Base-by-base conservation (phyloP, 768 basidiomycete species). In the Hydnomerulius pinastri region DNA sequence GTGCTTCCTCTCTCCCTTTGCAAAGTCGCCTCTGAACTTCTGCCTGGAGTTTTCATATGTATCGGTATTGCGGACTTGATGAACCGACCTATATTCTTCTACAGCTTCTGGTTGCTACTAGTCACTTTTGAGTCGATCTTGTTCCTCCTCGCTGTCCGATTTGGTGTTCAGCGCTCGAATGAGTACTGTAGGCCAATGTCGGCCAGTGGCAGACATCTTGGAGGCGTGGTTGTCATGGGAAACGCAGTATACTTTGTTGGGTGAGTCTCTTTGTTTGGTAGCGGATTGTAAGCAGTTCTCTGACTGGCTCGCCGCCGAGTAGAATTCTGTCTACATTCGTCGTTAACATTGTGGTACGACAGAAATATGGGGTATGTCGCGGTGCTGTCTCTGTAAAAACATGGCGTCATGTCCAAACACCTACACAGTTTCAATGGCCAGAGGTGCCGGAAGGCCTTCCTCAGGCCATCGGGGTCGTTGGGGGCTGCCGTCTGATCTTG, bases 51-150 rank as follows among this genome's bases (percentile, higher is more conserved):
- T 6, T 53, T 60, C 6, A 77, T 79, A 50, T 85, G 83, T 57
- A 52, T 70, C 11, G 73, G 78, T 5, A n/a, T n/a, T n/a, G n/a
- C n/a, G n/a, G n/a, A n/a, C n/a, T n/a, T n/a, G n/a, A 33, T 43
- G 11, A 59, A 64, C 24, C 56, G 81, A 4, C 69, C 78, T 4
- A 35, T 48, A 6, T 67, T 73, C 32, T 79, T 82, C 59, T 83
- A 73, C 57, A 67, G 73, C n/a, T 82, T 81, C 63, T 86, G 83
- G 83, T 74, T 85, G 32, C 83, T 83, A 1, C 73, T 82, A 55
- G 67, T 85, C 13, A 59, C 69, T 3, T 82, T 78, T 30, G 83
- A 85, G 57, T 74, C 64, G 48, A 58, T 83, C 2, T 69, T 85
- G 1, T 83, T 81, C 50, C 56, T 55, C 5, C 62, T 83, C 32